Evolutionary conservation across 345 rosid genomes (phyloP), one percentile per base, ranked within the genome.

Genomic region (Lumnitzera littorea): DNA sequence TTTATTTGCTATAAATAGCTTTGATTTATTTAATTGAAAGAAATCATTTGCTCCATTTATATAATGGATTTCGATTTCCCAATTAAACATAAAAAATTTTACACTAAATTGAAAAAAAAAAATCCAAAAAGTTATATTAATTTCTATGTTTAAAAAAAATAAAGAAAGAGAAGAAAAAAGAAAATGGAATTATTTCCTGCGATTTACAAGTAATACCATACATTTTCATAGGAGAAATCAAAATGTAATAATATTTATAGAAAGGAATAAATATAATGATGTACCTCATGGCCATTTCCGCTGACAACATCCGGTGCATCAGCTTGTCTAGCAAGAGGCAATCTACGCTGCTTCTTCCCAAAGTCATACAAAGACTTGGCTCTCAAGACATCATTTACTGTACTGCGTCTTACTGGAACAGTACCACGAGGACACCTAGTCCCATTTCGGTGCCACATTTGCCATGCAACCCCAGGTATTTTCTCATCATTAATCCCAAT

Each of bases 331-430:
- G 62, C 48, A 50, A 66, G 81, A 50, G 70, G 14, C 25, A 57
- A 15, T 9, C 48, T 52, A 51, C n/a, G 68, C 63, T 71, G 85
- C 65, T 87, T 87, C 76, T 86, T 90, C 24, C 99, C 97, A 50
- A 81, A 90, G 82, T 86, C 84, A 74, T 86, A 90, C 69, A 90
- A 59, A 75, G 99, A 94, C 72, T 87, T 91, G 61, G 98, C 88
- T 76, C 99, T 83, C 62, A 91, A 63, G 15, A 91, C 94, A 67
- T 95, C 99, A 20, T 82, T 69, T 67, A 72, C 8, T 59, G 82
- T 60, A 69, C 88, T 91, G 62, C 96, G 90, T 64, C 99, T 91
- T 56, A 91, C 81, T 17, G 99, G 98, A 64, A 95, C 81, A 1
- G 90, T 88, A 0, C 95, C 97, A 58, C 81, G 88, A 0, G 99